Evolutionary conservation across 306 rosid species (phyloP), one percentile per base, ranked within the genome.

Genomic region (Quercus ilex): DNA sequence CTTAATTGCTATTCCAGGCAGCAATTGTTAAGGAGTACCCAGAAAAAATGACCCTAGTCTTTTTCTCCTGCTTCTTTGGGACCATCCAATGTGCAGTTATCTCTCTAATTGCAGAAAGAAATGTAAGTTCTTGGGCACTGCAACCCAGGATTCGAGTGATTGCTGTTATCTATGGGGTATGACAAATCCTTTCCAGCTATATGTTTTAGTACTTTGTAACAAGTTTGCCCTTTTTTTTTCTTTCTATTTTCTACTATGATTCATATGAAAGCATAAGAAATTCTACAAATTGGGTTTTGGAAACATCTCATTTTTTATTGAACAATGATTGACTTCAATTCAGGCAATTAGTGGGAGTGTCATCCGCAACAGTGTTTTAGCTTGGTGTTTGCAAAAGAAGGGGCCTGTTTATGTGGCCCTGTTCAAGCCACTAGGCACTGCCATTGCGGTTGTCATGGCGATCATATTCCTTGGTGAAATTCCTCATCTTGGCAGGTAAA

Each of bases 361-460:
- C 73, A 51, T 83, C 52, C 81, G 87, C 0, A 69, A 77, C 1
- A 49, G 67, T 4, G 77, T 86, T 33, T 84, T 82, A 38, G 80
- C 63, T 8, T 86, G 87, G 85, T 86, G 87, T 76, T 79, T 86
- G 77, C 75, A 77, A 15, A 83, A 78, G 77, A 83, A 74, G 55
- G 89, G 89, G 0, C 89, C 89, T 20, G 77, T 85, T 23, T 85
- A 55, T 38, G 89, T 85, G 12, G 83, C 74, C 69, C 83, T 86
- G 84, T 86, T 86, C 75, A 86, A 83, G 72, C 89, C 87, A 1
- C 72, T 86, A 1, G 85, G 84, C 18, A 83, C 83, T 21, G 86
- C 80, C 17, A 57, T 86, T 17, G 85, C 89, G 0, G 80, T 70
- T 19, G 14, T 55, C 31, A 23, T 83, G 83, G 79, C n/a, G 5